A percentile compares a stretch with the other conserved stretches of the same genome.
phyloP scores from a whole-genome alignment of 2,329 filamentous ascomycete species.

The Calonectria leucothoes region DNA sequence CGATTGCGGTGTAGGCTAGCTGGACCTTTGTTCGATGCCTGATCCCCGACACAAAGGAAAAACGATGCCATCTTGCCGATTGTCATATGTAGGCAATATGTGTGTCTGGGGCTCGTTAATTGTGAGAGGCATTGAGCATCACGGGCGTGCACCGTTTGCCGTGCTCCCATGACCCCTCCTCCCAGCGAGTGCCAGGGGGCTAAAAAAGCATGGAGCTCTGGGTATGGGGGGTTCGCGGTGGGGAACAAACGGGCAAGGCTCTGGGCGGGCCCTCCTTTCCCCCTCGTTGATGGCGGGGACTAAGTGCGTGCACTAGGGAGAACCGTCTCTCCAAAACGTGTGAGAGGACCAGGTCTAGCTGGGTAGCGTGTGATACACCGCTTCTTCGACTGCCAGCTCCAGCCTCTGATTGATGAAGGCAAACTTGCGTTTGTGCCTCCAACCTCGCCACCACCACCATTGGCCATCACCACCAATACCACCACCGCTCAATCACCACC shows the following conservation, averaged over 20 bases:
- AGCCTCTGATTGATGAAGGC: constrained; percentile 11
- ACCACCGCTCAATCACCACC: not conserved
- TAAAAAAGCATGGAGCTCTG: not conserved
- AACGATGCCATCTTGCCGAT: not conserved
- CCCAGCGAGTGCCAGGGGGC: not conserved
- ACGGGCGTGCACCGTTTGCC: not conserved
- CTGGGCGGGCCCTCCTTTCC: not conserved
- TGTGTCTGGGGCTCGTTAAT: not conserved
- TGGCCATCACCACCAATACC: not conserved
- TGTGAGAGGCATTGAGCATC: not conserved
- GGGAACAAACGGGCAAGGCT: constrained; percentile 14
- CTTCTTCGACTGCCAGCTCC: constrained; percentile 14
- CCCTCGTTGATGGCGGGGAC: not conserved
- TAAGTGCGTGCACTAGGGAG: constrained; percentile 5
- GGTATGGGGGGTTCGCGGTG: not conserved
- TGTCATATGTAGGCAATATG: not conserved
- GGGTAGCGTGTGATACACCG: constrained; percentile 19
- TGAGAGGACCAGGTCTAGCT: constrained; percentile 2
- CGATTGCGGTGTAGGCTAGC: not conserved
- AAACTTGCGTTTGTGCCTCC: not conserved
- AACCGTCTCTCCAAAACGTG: constrained; percentile 5
- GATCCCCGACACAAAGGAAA: not conserved
- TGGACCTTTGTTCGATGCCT: not conserved
- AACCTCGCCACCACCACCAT: constrained; percentile 9
- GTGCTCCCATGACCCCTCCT: constrained; percentile 16